These are phyloP conservation scores for Hymenoscyphus salicellus DNA, from an alignment of 2,329 filamentous ascomycete species.

Conservation along the genomic window DNA sequence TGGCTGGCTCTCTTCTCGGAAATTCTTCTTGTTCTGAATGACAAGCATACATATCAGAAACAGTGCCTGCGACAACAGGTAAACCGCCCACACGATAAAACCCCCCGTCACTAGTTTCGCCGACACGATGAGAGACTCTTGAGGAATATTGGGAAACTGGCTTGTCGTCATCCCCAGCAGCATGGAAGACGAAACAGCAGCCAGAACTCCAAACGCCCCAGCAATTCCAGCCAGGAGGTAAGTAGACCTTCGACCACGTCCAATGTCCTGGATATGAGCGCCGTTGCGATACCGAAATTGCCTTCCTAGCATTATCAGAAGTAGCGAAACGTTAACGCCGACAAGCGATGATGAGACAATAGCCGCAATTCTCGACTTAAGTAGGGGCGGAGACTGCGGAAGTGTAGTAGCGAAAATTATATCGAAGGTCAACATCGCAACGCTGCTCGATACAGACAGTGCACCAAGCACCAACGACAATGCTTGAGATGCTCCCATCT, in stretches of 20 bases:
- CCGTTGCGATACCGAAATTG: constrained; percentile 32
- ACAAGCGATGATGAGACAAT: constrained; percentile 31
- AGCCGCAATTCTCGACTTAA: constrained; percentile 21
- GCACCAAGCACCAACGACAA: constrained; percentile 30
- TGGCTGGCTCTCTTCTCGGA: constrained; percentile 30
- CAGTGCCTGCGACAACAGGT: constrained; percentile 28
- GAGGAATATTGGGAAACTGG: constrained; percentile 22
- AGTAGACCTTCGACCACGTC: constrained; percentile 28
- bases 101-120: constrained; percentile 26
- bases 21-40: constrained; percentile 29
- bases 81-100: constrained; percentile 33
- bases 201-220: constrained; percentile 27
- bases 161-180: constrained; percentile 28
- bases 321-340: constrained; percentile 24
- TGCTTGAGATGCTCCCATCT: constrained; percentile 26
- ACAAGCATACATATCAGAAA: constrained; percentile 32
- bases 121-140: constrained; percentile 19
- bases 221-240: constrained; percentile 31
- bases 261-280: constrained; percentile 28
- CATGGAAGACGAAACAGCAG: constrained; percentile 28
- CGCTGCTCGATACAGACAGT: constrained; percentile 30
- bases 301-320: constrained; percentile 27
- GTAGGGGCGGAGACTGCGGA: constrained; percentile 16
- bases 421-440: constrained; percentile 32
- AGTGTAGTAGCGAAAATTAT: constrained; percentile 32